Evolutionary conservation across 371 early-diverging fungal genomes (phyloP), one percentile per base, ranked within the genome.

Genomic region (Rhizopus sp.): DNA sequence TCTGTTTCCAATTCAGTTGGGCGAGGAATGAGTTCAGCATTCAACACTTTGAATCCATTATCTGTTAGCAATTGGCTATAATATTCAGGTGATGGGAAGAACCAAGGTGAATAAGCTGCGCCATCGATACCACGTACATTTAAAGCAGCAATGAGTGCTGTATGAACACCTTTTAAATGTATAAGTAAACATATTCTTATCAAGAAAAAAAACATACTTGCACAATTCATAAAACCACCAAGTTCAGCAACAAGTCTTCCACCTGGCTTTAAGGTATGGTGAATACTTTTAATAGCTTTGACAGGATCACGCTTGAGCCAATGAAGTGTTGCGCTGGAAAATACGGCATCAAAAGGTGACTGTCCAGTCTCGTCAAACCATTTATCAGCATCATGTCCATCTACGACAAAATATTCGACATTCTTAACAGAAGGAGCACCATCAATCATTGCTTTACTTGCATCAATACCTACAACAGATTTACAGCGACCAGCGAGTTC

Each of bases 261-360:
- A 13, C 64, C 66, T 9, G 82, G 76, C 47, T 81, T 84, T 37
- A 90, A 73, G 5, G 70, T 62, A 39, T 78, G 66, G 42, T 75
- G 64, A 32, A 87, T 83, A 10, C 85, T 85, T 39, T 66, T 64
- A 53, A 88, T 80, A 1, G 82, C 88, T 17, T 80, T 74, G 9
- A 59, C 70, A 7, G 87, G 88, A 46, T 87, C 81, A 8, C 56
- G 34, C 45, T 83, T 88, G 72, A 91, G 80, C 91, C 89, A 91
- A 60, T 91, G 91, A 10, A 89, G 60, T 1, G 87, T 88, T 16
- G 86, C 88, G 56, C 75, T 86, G 0, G 84, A 83, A 56, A 86
- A 85, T 0, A 88, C 84, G 0, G 82, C 80, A 55, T 88, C 88
- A 68, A 84, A 86, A 15, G 49, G 48, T 30, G 49, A 16, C 12